Evolutionary conservation across 495 filamentous ascomycete genomes (phyloP), one percentile per base, ranked within the genome.

Genomic region (Durotheca rogersii): DNA sequence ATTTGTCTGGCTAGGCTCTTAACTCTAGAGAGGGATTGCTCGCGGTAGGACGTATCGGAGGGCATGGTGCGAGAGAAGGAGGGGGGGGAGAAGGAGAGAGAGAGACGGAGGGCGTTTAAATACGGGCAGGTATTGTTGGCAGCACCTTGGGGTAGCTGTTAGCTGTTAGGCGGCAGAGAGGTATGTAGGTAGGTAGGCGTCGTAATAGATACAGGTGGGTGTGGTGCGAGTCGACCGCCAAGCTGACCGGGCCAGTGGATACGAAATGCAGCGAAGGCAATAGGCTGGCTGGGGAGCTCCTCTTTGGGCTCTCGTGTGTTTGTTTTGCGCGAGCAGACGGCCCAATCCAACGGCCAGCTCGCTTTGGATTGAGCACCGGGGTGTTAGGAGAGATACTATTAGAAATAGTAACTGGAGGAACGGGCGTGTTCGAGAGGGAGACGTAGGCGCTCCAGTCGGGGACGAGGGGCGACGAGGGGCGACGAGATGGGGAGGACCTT

Each of bases 1-100:
- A 66, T 66, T 32, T 66, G 62, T 50, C 44, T 56, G 7, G 37
- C 61, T 61, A 64, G 16, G 19, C 51, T 64, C 31, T 66, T 56
- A 15, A 66, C 56, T 60, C 62, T 53, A 20, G 60, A 56, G 12
- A 58, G 43, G 36, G 62, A 60, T 51, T 60, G 60, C 25, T 17
- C 43, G 47, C 63, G 60, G 14, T 53, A 53, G 35, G 62, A 61
- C 11, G 62, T 36, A 35, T 58, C 52, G 53, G 52, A 53, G 25
- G 62, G 56, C 62, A 65, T 65, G 55, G 7, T 57, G 39, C 33
- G 52, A 46, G 67, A 54, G 15, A 66, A 60, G 1, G 64, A 53
- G 9, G 51, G 23, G 33, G 51, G 41, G 45, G 50, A 51, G 19
- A 58, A 42, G 10, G 62, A 33, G n/a, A n/a, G n/a, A n/a, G n/a